Percentiles rank a stretch among this genome's conserved stretches.
phyloP scores from a whole-genome alignment of 2,329 filamentous ascomycete genomes.

The Ascochyta clinopodiicola region DNA sequence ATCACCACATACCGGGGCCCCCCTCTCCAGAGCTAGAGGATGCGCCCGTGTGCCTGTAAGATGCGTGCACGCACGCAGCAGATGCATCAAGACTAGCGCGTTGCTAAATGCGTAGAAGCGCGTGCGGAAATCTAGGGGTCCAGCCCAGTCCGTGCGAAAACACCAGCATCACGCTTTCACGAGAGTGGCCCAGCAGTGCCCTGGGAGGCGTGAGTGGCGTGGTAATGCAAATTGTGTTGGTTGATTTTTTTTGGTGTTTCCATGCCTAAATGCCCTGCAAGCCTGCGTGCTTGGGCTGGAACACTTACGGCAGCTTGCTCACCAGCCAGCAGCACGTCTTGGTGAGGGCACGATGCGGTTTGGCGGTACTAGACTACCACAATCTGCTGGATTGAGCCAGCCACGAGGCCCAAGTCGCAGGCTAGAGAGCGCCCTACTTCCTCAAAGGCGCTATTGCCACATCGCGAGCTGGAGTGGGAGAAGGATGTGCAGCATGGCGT shows the following conservation, averaged over 20 bases:
- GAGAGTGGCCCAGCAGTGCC: not conserved
- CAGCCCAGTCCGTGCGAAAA: conserved; percentile 5
- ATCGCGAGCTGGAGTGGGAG: conserved; percentile 1
- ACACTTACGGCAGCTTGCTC: not conserved
- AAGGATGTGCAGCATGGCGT: conserved; percentile 1
- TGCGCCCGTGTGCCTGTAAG: conserved; percentile 8
- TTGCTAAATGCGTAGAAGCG: not conserved
- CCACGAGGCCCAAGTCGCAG: conserved; percentile 5
- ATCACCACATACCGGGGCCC: not conserved
- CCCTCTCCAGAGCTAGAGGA: not conserved
- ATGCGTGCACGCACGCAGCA: conserved; percentile 4
- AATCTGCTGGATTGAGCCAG: conserved; percentile 11
- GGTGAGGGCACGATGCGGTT: conserved; percentile 8
- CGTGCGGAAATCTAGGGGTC: conserved; percentile 6
- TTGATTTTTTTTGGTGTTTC: too few relatives aligned
- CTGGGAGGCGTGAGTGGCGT: not conserved
- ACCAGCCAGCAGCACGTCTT: conserved; percentile 3
- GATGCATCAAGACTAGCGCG: conserved; percentile 9
- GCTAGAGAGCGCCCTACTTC: conserved; percentile 6
- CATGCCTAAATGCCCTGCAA: too few relatives aligned
- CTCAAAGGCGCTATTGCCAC: not conserved
- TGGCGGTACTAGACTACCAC: conserved; percentile 7
- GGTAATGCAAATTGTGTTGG: not conserved
- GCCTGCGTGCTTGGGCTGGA: not conserved
- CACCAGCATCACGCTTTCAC: not conserved